phyloP scores from a whole-genome alignment of 177 flowering plant genomes.

The Vitis hybrid region DNA sequence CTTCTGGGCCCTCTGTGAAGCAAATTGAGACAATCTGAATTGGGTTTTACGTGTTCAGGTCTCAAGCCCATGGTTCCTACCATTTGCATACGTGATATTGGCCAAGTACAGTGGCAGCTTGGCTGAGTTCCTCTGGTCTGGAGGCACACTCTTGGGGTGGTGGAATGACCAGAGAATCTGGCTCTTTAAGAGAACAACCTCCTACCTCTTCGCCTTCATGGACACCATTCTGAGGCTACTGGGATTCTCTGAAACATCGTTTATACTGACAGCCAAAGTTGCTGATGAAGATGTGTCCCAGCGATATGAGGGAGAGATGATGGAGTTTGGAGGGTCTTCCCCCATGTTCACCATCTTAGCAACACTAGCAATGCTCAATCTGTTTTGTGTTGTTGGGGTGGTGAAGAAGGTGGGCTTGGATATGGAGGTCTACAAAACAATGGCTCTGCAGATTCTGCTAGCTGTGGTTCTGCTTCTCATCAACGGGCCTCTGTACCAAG shows the following conservation, averaged over 20 bases:
- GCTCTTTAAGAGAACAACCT: constrained; percentile 39
- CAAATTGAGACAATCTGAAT: too few relatives aligned
- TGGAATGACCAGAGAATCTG: constrained; percentile 50
- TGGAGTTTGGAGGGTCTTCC: constrained; percentile 42
- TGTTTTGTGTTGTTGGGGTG: constrained; percentile 14
- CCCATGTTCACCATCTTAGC: constrained; percentile 33
- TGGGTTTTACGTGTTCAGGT: constrained; percentile 21
- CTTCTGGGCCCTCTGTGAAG: too few relatives aligned
- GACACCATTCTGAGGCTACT: constrained; percentile 24
- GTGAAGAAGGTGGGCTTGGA: constrained; percentile 7
- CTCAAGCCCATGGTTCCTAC: constrained; percentile 47
- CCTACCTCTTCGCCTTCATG: constrained; percentile 34
- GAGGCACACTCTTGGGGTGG: constrained; percentile 44
- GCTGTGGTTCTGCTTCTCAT: constrained; percentile 18
- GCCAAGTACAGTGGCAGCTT: constrained; percentile 29
- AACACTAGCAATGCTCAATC: constrained; percentile 30
- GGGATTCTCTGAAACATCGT: constrained; percentile 25
- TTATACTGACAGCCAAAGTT: constrained; percentile 33
- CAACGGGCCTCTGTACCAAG: constrained; percentile 28
- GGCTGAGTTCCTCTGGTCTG: constrained; percentile 31
- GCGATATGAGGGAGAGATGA: constrained; percentile 33
- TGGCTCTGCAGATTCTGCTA: constrained; percentile 24
- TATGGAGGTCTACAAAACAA: neutral
- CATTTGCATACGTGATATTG: constrained; percentile 40
- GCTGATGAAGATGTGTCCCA: constrained; percentile 25